Base-by-base conservation (phyloP, 306 rosid species). In the Amphicarpaea edgeworthii region DNA sequence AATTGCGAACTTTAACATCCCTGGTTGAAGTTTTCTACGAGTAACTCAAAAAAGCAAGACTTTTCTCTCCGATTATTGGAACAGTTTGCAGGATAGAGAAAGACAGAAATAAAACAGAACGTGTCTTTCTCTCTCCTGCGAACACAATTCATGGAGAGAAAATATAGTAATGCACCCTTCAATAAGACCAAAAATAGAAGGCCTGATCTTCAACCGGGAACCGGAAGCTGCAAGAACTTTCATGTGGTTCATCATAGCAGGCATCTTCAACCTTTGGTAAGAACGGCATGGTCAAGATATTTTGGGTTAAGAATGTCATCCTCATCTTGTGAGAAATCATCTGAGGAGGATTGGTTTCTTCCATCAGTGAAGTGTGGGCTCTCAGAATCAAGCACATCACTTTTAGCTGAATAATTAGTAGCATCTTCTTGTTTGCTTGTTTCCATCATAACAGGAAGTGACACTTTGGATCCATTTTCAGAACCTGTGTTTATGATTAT, bases 281-380 rank as follows among this genome's bases (percentile, higher is more conserved):
- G 77, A 17, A 46, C 20, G 84, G 77, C n/a, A 82, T 17, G 21
- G 79, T 83, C 38, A 86, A 60, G 45, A 86, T 70, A 37, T 78
- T 77, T 72, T 75, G 53, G 46, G 46, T 81, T 80, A 14, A 73
- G 77, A 65, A 82, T 79, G 50, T 88, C 93, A 38, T 92, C 92
- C 76, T 92, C 90, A 37, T 87, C 94, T 30, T 83, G 92, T 24
- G 91, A 87, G 82, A 87, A 87, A 77, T 87, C 91, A 3, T n/a
- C n/a, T n/a, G 91, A 88, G 38, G 87, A 73, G 16, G 84, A 84
- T 12, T 78, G 87, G 49, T 63, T 63, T 63, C 69, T 63, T 63
- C 69, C 69, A 17, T 63, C 69, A 38, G 49, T 38, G 49, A 63
- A 17, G 38, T 38, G n/a, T 63, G 69, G 49, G 64, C 96, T 91